These are phyloP conservation scores for Tolypocladium paradoxum DNA, from an alignment of 2,329 filamentous ascomycete genomes.

Conservation along the genomic window DNA sequence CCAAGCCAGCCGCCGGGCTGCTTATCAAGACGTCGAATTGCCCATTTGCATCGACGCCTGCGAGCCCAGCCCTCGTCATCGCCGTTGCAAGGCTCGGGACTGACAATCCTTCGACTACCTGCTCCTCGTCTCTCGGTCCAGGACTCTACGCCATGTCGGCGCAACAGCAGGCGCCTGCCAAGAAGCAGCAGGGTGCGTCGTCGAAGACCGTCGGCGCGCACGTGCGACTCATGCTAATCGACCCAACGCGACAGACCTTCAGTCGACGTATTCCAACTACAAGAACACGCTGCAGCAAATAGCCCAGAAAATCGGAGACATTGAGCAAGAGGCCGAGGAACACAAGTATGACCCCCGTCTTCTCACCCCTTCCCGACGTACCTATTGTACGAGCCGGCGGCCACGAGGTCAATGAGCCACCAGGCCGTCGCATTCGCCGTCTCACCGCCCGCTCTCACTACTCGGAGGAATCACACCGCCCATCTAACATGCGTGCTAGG, in stretches of 20 bases:
- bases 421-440: slow-evolving; percentile 25
- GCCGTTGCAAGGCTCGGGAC: background rate
- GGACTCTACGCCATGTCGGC: slow-evolving; percentile 30
- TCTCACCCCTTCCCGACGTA: background rate
- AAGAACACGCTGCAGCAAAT: slow-evolving; percentile 78
- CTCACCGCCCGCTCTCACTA: slow-evolving; percentile 8
- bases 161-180: slow-evolving; percentile 39
- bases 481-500: slow-evolving; percentile 34
- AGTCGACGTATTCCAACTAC: slow-evolving; percentile 68
- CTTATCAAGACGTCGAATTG: background rate
- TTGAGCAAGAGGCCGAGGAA: slow-evolving; percentile 94
- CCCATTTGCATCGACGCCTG: background rate
- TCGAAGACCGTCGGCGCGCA: background rate
- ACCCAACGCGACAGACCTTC: slow-evolving; percentile 50
- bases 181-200: slow-evolving; percentile 60
- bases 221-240: slow-evolving; percentile 5
- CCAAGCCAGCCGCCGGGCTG: background rate
- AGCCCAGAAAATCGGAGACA: slow-evolving; percentile 91
- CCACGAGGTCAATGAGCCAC: background rate
- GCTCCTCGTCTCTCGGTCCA: background rate
- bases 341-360: slow-evolving; percentile 60
- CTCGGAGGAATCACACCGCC: slow-evolving; percentile 8
- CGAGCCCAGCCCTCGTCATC: background rate
- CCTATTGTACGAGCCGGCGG: background rate
- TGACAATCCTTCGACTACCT: background rate